A percentile compares a stretch with the other conserved stretches of the same genome.
phyloP scores from a whole-genome alignment of 257 asterid genomes.

The Solanum bulbocastanum region DNA sequence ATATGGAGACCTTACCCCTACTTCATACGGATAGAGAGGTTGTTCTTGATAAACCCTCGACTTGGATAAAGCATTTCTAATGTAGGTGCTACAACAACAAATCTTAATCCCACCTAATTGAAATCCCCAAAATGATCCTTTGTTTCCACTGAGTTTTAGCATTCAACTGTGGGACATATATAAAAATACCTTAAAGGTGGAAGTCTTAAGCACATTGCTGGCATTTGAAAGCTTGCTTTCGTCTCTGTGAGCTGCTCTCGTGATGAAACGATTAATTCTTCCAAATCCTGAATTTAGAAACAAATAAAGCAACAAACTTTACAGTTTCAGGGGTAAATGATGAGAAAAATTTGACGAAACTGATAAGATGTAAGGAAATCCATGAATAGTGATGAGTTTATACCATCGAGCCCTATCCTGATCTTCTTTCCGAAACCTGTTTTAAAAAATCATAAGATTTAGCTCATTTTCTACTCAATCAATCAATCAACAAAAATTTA shows the following conservation, averaged over 20 bases:
- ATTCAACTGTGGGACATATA: neutral
- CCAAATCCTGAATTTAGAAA: neutral
- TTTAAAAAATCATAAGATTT: neutral
- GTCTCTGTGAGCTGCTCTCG: neutral
- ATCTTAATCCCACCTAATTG: neutral
- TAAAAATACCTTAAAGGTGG: neutral
- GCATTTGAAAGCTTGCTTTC: neutral
- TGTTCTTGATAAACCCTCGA: neutral
- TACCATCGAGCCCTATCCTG: constrained; percentile 8
- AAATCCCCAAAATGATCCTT: neutral
- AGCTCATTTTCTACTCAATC: neutral
- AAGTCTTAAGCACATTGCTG: neutral
- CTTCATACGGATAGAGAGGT: neutral
- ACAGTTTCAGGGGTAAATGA: neutral
- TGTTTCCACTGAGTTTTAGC: neutral
- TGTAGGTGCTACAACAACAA: neutral
- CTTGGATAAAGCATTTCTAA: neutral
- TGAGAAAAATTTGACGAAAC: neutral
- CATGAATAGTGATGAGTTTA: neutral
- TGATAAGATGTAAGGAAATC: neutral
- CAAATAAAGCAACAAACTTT: neutral
- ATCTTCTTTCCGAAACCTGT: constrained; percentile 12
- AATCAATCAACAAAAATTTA: neutral
- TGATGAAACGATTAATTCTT: neutral
- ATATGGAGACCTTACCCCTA: neutral